These are phyloP conservation scores for Schizochytrium sp. DNA, from an alignment of 108 stramenopile genomes.

Conservation along the genomic window DNA sequence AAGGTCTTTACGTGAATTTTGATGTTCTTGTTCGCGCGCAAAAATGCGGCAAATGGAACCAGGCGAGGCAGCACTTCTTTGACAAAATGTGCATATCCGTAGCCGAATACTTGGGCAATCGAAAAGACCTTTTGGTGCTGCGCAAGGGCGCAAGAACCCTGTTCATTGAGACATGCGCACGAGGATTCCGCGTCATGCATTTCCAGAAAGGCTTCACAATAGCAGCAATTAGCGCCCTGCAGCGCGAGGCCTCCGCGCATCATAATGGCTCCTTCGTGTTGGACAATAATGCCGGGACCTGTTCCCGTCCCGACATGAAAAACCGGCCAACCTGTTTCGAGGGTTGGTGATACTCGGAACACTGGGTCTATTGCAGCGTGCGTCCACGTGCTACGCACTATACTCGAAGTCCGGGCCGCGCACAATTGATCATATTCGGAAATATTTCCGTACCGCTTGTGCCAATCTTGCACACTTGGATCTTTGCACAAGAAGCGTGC, in stretches of 20 bases:
- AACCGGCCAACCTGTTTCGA: not conserved
- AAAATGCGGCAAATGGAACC: not conserved
- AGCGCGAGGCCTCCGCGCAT: not conserved
- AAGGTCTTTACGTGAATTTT: not conserved
- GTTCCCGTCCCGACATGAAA: not conserved
- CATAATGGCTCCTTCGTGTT: not conserved
- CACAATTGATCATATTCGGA: not conserved
- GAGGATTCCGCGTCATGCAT: not conserved
- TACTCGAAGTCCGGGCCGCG: no score
- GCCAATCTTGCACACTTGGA: not conserved
- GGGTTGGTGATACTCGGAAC: not conserved
- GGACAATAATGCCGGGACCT: not conserved
- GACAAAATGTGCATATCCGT: not conserved
- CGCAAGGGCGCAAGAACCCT: not conserved
- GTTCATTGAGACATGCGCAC: not conserved
- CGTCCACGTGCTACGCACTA: no score
- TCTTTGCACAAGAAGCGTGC: not conserved
- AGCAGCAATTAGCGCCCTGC: conserved; percentile 1
- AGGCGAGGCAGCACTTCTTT: not conserved
- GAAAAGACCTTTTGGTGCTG: not conserved
- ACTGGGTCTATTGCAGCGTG: no score
- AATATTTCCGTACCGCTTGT: not conserved
- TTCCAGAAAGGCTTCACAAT: not conserved
- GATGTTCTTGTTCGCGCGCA: not conserved
- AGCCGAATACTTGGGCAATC: not conserved